Percentiles rank a stretch among this genome's conserved stretches.
Conservation (phyloP, 2,329 filamentous ascomycete species). For the Penicillium decumbens region DNA sequence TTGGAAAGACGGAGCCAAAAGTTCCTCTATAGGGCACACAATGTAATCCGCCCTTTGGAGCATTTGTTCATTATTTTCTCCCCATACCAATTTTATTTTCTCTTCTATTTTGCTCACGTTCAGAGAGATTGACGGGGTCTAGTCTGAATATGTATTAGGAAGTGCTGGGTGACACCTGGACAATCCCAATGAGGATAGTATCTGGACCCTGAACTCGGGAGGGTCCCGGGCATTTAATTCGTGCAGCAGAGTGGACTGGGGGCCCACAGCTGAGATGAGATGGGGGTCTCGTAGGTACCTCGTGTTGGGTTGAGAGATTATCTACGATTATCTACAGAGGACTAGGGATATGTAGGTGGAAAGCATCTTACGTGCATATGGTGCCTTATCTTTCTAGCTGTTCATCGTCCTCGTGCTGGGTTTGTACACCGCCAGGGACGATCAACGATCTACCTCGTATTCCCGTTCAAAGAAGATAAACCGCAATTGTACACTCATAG, state of each 20-base stretch:
- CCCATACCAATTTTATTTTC: constrained; percentile 13
- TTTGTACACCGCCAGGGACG: constrained; percentile 4
- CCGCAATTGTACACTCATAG: neutral
- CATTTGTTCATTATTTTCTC: constrained; percentile 5
- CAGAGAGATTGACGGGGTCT: neutral
- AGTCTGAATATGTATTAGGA: too few relatives aligned
- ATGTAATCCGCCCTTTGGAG: constrained; percentile 3
- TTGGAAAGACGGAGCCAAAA: neutral
- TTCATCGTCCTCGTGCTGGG: neutral
- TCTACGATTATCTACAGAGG: neutral
- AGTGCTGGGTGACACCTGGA: neutral
- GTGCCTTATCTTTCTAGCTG: neutral
- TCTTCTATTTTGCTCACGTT: neutral
- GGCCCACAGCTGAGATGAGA: constrained; percentile 3
- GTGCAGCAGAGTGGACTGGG: neutral
- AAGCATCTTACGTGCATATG: neutral
- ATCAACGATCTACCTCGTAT: constrained; percentile 1
- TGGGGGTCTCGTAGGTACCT: neutral
- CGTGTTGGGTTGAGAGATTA: neutral
- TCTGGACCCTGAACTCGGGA: constrained; percentile 1
- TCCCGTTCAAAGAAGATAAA: neutral
- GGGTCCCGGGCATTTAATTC: constrained; percentile 1
- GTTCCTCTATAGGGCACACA: neutral
- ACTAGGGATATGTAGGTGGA: neutral
- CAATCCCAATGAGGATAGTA: too few relatives aligned